These are phyloP conservation scores for Serendipita sp. DNA, from an alignment of 768 basidiomycete genomes.

Conservation along the genomic window DNA sequence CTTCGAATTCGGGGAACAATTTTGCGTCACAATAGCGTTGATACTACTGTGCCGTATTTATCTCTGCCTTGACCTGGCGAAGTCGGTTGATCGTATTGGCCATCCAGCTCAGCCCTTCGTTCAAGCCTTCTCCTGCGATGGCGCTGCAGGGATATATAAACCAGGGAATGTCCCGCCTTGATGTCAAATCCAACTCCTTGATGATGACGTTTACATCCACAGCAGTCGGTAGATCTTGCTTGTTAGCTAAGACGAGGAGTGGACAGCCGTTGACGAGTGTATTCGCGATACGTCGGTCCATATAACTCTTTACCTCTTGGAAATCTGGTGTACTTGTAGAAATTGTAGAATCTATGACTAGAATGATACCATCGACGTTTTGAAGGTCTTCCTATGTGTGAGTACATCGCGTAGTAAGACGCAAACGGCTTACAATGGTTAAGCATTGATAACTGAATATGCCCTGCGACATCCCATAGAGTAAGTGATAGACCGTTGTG, in stretches of 20 bases:
- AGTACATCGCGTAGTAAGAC: background rate
- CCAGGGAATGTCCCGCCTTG: background rate
- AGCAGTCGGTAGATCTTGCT: constrained; percentile 4
- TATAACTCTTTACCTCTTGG: constrained; percentile 34
- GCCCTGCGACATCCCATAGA: constrained; percentile 53
- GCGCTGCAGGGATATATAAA: constrained; percentile 31
- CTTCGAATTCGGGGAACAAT: no score
- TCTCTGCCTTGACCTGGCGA: no score
- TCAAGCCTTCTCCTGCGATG: constrained; percentile 94
- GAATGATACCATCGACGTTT: constrained; percentile 44
- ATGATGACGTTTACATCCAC: background rate
- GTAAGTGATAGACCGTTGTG: constrained; percentile 38
- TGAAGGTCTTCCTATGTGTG: constrained; percentile 26
- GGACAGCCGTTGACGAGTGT: constrained; percentile 29
- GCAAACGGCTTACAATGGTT: constrained; percentile 26
- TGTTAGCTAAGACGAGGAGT: constrained; percentile 21
- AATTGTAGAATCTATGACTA: constrained; percentile 44
- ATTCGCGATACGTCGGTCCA: constrained; percentile 29
- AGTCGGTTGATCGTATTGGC: no score
- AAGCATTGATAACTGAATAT: constrained; percentile 31
- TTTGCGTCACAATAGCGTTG: no score
- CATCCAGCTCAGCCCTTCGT: constrained; percentile 18
- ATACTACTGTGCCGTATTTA: no score
- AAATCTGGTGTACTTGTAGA: constrained; percentile 35
- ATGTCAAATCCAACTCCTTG: background rate